Conservation (phyloP, 352 stramenopile genomes). For the Phytopythium litorale region DNA sequence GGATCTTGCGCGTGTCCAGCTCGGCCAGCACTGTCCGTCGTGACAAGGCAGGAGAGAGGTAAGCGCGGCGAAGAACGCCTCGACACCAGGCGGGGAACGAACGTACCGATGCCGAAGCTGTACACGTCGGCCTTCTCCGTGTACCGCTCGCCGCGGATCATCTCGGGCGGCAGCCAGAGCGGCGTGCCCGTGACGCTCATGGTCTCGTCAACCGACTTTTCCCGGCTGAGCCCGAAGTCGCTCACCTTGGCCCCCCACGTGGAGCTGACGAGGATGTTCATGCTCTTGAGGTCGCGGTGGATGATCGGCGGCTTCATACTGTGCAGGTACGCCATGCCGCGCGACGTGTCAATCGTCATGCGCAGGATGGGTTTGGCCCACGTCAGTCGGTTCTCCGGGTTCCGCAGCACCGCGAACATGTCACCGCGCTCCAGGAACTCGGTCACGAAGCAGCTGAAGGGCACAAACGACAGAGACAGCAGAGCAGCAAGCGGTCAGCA, state of each 20-base stretch:
- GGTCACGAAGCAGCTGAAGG: conserved; percentile 80
- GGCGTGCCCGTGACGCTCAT: conserved; percentile 91
- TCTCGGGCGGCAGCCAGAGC: conserved; percentile 84
- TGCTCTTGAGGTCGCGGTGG: conserved; percentile 97
- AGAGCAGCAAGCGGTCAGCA: background rate
- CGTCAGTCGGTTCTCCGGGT: conserved; percentile 74
- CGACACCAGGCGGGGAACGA: background rate
- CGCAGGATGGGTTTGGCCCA: conserved; percentile 85
- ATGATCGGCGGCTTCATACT: conserved; percentile 97
- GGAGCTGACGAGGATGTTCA: conserved; percentile 88
- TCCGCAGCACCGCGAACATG: conserved; percentile 76
- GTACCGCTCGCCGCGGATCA: conserved; percentile 87
- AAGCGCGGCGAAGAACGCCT: too few relatives aligned
- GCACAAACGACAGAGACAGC: background rate
- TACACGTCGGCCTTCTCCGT: conserved; percentile 88
- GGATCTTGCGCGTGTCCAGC: conserved; percentile 83
- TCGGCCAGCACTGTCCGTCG: conserved; percentile 65
- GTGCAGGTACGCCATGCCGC: conserved; percentile 98
- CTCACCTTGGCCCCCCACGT: conserved; percentile 93
- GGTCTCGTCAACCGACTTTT: conserved; percentile 94
- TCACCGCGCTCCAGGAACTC: conserved; percentile 85
- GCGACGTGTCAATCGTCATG: conserved; percentile 90
- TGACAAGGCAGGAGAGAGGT: background rate
- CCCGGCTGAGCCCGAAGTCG: conserved; percentile 96
- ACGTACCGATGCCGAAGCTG: conserved; percentile 81